Evolutionary conservation across 1,284 basidiomycete genomes (phyloP).

Genomic region (Ceratobasidium sp.): DNA sequence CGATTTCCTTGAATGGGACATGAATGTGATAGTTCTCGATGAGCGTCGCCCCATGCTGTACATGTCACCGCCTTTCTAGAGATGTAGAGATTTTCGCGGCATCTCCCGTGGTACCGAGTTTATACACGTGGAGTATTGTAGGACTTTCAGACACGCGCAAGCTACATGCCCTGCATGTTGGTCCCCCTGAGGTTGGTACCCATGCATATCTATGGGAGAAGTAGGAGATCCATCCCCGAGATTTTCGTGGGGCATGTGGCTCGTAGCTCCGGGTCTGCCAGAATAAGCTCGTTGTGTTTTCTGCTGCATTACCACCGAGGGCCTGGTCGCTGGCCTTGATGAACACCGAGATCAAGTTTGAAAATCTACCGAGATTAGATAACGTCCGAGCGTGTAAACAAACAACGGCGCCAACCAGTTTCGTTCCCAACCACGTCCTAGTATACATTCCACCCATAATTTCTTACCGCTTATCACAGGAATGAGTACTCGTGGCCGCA

Average conservation of each 20-base stretch:
- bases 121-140: slow-evolving; percentile 10
- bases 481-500: slow-evolving; percentile 42
- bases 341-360: neutral
- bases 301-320: neutral
- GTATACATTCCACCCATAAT: neutral
- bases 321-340: neutral
- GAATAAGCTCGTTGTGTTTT: slow-evolving; percentile 1
- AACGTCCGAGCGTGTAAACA: neutral
- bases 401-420: slow-evolving; percentile 4
- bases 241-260: slow-evolving; percentile 8
- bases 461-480: slow-evolving; percentile 1
- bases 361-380: neutral
- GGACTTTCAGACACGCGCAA: neutral
- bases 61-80: neutral
- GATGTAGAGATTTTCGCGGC: neutral
- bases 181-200: neutral
- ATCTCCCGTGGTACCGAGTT: neutral
- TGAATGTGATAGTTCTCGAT: neutral
- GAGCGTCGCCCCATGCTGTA: neutral
- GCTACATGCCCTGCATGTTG: neutral
- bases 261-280: slow-evolving; percentile 1
- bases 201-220: neutral
- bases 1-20: neutral
- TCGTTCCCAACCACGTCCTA: slow-evolving; percentile 5
- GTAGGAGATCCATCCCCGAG: neutral